Conservation (phyloP, 2,329 filamentous ascomycete species). For the Diaporthe vexans region DNA sequence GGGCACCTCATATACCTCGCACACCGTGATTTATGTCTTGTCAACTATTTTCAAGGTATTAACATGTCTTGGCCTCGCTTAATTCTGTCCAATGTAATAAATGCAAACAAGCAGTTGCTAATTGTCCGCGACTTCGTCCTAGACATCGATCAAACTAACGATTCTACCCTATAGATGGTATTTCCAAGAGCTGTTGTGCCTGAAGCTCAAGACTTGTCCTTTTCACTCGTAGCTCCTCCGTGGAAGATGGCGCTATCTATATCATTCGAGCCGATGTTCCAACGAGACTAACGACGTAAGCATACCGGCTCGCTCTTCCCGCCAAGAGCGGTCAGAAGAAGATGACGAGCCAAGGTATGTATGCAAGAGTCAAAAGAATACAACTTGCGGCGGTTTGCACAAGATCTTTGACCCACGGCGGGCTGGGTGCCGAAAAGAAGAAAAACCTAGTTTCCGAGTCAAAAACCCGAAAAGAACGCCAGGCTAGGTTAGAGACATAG, state of each 20-base stretch:
- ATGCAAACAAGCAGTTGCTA: too few relatives aligned
- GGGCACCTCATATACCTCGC: too few relatives aligned
- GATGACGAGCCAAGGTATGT: background rate
- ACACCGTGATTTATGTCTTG: too few relatives aligned
- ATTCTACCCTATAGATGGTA: background rate
- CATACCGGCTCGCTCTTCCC: background rate
- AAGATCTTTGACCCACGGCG: background rate
- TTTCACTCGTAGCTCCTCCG: too few relatives aligned
- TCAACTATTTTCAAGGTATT: background rate
- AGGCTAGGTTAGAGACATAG: constrained; percentile 1
- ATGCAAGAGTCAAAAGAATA: background rate
- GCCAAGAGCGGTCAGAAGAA: background rate
- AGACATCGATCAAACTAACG: too few relatives aligned
- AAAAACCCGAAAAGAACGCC: background rate
- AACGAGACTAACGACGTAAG: too few relatives aligned
- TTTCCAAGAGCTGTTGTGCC: background rate
- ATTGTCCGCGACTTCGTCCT: background rate
- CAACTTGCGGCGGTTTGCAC: background rate
- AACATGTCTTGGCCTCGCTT: background rate
- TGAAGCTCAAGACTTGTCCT: too few relatives aligned
- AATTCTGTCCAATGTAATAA: background rate
- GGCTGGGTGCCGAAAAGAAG: background rate
- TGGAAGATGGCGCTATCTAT: background rate
- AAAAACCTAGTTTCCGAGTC: background rate
- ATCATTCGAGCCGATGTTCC: background rate